Conservation (phyloP, 495 filamentous ascomycete species). For the Hypoxylon fuscum region DNA sequence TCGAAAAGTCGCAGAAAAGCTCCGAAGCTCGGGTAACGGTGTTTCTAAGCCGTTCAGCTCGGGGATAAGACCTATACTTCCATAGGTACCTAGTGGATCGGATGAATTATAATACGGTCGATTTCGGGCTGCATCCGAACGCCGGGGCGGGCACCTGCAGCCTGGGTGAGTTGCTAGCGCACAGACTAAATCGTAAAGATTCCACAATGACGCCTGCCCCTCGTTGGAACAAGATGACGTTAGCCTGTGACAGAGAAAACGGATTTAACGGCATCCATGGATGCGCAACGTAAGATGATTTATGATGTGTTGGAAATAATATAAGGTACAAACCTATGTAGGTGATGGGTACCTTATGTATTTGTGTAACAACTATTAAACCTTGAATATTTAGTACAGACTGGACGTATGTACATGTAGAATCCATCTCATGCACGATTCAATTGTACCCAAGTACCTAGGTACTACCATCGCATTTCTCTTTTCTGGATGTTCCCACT, state of each 20-base stretch:
- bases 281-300: no score
- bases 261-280: no score
- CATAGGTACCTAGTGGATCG: no score
- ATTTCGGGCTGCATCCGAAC: no score
- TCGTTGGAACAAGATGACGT: slow-evolving; percentile 9
- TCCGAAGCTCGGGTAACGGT: slow-evolving; percentile 37
- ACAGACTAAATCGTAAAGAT: no score
- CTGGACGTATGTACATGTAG: not conserved
- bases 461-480: not conserved
- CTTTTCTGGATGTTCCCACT: not conserved
- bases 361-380: no score
- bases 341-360: not conserved
- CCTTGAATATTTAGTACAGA: no score
- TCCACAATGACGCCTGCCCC: slow-evolving; percentile 1
- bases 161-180: no score
- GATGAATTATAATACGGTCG: slow-evolving; percentile 26
- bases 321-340: not conserved
- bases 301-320: no score
- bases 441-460: slow-evolving; percentile 9
- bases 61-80: no score
- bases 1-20: slow-evolving; percentile 27
- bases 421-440: slow-evolving; percentile 8
- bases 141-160: no score
- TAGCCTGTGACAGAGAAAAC: no score
- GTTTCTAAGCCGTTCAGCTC: slow-evolving; percentile 24